Base-by-base conservation (phyloP, 2,329 filamentous ascomycete genomes). In the Aaosphaeria pasadenensis region DNA sequence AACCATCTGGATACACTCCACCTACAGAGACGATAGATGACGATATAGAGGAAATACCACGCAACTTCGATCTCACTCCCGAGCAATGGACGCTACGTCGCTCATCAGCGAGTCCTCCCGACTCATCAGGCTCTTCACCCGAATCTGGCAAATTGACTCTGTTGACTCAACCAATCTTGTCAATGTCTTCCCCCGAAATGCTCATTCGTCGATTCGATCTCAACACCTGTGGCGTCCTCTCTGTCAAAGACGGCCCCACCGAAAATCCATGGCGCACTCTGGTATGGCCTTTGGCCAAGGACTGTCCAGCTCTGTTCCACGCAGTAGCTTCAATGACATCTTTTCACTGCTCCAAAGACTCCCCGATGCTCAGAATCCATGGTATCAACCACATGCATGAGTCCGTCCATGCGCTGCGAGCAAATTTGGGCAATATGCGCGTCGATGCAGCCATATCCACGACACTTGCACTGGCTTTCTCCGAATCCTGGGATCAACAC, bases 241-340 rank as follows among this genome's bases (percentile, higher is more conserved):
- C 85, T 1, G 77, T 88, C 44, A 88, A 87, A 60, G 84, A 88
- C 63, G 85, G 85, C 0, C 76, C 78, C 5, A 80, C 76, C 1
- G 86, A 88, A 57, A 89, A 88, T 59, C 85, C 85, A 2, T 89
- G 86, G 86, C 77, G 84, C 30, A 87, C 80, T 5, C 72, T 86
- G 41, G 74, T 89, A n/a, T 87, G 84, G 83, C 85, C 86, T 1
- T 68, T 89, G 42, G 82, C 84, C 3, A 77, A 76, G 55, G 76
- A 83, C 42, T 85, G 80, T 4, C 82, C 83, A 2, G 84, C 85
- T 3, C 70, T 89, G 33, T 85, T 83, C 55, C 83, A 88, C 70
- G 85, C 86, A 4, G 78, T 88, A 46, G 79, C 81, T 39, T 84
- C 85, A 4, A 80, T 89, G 75, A 84, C 85, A 1, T 84, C 84